A percentile compares a stretch with the other conserved stretches of the same genome.
Conservation (phyloP, 768 basidiomycete species). For the Boletus reticulatus region DNA sequence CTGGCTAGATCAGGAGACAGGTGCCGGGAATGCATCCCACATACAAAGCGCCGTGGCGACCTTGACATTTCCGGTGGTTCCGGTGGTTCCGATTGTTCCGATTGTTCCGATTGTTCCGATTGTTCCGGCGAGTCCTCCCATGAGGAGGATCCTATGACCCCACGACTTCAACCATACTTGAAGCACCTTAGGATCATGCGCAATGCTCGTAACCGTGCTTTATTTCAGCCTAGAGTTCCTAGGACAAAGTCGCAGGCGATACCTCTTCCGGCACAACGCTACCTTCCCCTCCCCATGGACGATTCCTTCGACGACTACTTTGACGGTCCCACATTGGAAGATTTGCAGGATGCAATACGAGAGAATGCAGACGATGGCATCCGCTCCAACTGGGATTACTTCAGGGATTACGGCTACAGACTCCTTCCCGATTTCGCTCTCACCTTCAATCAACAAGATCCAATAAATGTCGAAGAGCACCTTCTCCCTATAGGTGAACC, state of each 20-base stretch:
- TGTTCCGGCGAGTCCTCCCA: background rate
- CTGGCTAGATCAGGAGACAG: conserved; percentile 3
- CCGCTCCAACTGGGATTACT: conserved; percentile 2
- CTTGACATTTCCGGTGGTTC: background rate
- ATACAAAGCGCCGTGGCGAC: background rate
- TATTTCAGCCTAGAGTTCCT: no score
- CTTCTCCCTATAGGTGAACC: background rate
- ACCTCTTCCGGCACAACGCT: no score
- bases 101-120: background rate
- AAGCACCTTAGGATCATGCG: no score
- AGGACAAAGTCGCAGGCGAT: no score
- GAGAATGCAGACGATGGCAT: no score
- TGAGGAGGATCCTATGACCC: background rate
- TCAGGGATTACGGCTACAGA: conserved; percentile 5
- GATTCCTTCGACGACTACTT: no score
- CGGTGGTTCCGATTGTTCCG: background rate
- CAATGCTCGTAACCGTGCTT: no score
- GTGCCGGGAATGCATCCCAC: background rate
- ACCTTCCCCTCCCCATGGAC: no score
- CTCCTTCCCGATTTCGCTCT: background rate
- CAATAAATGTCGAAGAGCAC: background rate
- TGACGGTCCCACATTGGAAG: no score
- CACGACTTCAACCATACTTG: background rate
- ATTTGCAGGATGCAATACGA: no score
- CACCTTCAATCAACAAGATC: conserved; percentile 2